A percentile compares a stretch with the other conserved stretches of the same genome.
Evolutionary conservation across 345 rosid genomes (phyloP).

Genomic region (Gossypium australe): DNA sequence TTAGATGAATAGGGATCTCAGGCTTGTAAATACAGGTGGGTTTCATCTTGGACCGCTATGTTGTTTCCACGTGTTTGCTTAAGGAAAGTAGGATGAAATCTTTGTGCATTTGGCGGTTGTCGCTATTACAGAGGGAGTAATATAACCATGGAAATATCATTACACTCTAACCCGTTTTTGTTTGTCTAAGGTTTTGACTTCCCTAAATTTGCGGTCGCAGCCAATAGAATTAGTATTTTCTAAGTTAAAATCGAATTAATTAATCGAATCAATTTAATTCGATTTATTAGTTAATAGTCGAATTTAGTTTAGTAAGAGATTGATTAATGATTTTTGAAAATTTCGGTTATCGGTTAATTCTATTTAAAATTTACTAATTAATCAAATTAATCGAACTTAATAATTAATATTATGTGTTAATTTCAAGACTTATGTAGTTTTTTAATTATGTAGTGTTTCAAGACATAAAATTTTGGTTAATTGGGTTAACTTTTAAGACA

Average conservation of each 20-base stretch:
- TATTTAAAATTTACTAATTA: accelerated
- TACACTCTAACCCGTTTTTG: neutral
- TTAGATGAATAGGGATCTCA: neutral
- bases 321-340: no score
- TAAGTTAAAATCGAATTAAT: no score
- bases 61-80: neutral
- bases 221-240: no score
- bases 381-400: no score
- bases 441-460: no score
- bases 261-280: no score
- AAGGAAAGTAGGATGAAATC: neutral
- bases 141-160: neutral
- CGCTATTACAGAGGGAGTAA: neutral
- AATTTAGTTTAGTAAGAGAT: accelerated
- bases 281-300: accelerated
- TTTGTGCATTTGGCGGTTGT: neutral
- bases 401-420: no score
- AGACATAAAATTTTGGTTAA: no score
- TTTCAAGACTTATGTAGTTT: no score
- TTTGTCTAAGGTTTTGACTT: neutral
- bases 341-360: no score
- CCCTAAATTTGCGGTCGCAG: no score
- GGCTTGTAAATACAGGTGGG: neutral
- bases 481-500: no score
- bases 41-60: neutral